These are phyloP conservation scores for Corymbia citriodora DNA, from an alignment of 441 rosid genomes.

Conservation along the genomic window DNA sequence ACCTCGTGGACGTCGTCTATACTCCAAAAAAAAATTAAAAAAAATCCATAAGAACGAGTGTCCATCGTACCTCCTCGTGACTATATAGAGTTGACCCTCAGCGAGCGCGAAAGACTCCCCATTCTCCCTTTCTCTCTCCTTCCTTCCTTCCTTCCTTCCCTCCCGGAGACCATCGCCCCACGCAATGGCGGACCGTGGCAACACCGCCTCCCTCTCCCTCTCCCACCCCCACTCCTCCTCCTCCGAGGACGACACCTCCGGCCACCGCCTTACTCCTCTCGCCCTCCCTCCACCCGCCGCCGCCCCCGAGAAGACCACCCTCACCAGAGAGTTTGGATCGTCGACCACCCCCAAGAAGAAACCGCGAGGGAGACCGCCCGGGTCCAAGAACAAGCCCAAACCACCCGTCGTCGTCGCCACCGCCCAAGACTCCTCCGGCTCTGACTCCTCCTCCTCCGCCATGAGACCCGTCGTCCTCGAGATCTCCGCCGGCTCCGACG, in stretches of 20 bases:
- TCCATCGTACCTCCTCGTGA: background rate
- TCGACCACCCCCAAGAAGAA: conserved; percentile 5
- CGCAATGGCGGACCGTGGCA: conserved; percentile 29
- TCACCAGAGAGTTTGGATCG: background rate
- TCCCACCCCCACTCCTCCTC: conserved; percentile 18
- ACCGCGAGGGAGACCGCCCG: conserved; percentile 42
- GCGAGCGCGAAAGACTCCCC: background rate
- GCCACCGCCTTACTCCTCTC: conserved; percentile 18
- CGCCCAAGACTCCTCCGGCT: conserved; percentile 8
- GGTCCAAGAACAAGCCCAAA: conserved; percentile 53
- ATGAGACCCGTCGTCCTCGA: conserved; percentile 35
- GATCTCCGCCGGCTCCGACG: conserved; percentile 36
- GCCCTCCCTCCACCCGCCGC: background rate
- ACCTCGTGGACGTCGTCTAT: background rate
- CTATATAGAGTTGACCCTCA: background rate
- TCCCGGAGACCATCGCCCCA: background rate
- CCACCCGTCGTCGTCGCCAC: conserved; percentile 25
- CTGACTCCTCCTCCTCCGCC: background rate
- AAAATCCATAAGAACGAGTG: background rate
- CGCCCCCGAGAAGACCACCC: background rate
- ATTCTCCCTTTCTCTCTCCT: background rate
- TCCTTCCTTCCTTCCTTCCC: background rate
- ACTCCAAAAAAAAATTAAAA: background rate
- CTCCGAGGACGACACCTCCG: conserved; percentile 19
- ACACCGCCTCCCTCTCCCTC: conserved; percentile 13